Evolutionary conservation across 345 rosid genomes (phyloP), one percentile per base, ranked within the genome.

Genomic region (Populus deltoides): DNA sequence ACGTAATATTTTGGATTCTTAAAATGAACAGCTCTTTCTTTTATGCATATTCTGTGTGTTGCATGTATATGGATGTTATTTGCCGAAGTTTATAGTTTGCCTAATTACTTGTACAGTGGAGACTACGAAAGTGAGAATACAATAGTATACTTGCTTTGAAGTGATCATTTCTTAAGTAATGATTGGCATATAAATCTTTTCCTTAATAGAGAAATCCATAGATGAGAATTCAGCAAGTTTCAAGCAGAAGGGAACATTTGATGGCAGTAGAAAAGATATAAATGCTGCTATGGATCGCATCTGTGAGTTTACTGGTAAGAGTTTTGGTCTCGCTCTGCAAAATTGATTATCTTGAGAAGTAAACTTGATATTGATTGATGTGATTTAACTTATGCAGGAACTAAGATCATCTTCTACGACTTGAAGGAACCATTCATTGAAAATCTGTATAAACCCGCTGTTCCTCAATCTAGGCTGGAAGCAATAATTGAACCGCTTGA

Each of bases 371-470:
- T 27, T 76, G 41, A 27, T 73, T 82, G 79, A 78, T 81, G 68
- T 47, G 65, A 80, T 82, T 47, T 68, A 7, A 49, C 66, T 77
- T 43, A 65, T 91, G 83, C 94, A 93, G 99, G 98, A 79, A 95
- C 93, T 66, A 95, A 93, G 84, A 91, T 93, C 79, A 84, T 95
- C 78, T 95, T 95, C 86, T 95, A 90, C 83, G 98, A 95, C 88
- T 82, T 95, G 83, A 86, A 91, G 90, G 98, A 90, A 79, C 90
- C 92, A 55, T 88, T 95, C 84, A 89, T 95, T 39, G 94, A 95
- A 75, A 83, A 92, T 80, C 75, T 95, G 78, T 95, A 95, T 79
- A 93, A 89, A 85, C 92, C 94, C 47, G 90, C 80, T 72, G 97
- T 92, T 80, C 81, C 91, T 66, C 94, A 90, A 59, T 87, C 90